Percentiles rank a stretch among this genome's conserved stretches.
Conservation (phyloP, 1,284 basidiomycete species). For the Fomitopsis pinicola region DNA sequence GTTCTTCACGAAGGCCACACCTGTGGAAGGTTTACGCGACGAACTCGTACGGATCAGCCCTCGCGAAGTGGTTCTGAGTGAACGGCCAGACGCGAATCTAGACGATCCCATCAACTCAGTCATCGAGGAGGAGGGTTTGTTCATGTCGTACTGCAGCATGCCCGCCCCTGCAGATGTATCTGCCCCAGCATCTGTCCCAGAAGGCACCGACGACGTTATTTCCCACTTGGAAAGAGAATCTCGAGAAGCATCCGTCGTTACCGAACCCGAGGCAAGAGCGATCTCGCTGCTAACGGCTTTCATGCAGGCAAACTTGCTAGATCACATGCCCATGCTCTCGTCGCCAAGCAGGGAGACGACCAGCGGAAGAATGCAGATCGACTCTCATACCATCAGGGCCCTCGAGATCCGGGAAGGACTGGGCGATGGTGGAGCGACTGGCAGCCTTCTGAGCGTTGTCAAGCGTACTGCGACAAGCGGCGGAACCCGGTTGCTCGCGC, state of each 20-base stretch:
- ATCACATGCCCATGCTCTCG: conserved; percentile 69
- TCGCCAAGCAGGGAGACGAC: conserved; percentile 57
- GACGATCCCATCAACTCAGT: conserved; percentile 40
- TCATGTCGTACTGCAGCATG: conserved; percentile 42
- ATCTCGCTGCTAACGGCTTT: conserved; percentile 67
- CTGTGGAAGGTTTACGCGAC: conserved; percentile 62
- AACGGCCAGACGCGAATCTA: conserved; percentile 29
- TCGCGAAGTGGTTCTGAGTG: conserved; percentile 75
- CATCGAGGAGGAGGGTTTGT: conserved; percentile 48
- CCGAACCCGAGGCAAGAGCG: conserved; percentile 48
- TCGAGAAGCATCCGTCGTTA: conserved; percentile 5
- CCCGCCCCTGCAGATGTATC: conserved; percentile 4
- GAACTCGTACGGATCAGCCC: conserved; percentile 83
- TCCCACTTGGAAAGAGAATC: conserved; percentile 1
- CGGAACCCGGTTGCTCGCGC: conserved; percentile 72
- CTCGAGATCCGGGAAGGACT: conserved; percentile 83
- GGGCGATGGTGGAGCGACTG: conserved; percentile 67
- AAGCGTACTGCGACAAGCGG: conserved; percentile 79
- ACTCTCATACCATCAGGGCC: conserved; percentile 85
- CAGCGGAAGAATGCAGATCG: conserved; percentile 79
- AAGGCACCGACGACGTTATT: conserved; percentile 10
- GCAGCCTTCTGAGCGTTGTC: conserved; percentile 76
- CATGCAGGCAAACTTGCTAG: conserved; percentile 70
- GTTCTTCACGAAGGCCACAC: conserved; percentile 73
- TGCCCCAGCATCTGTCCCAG: neutral